Base-by-base conservation (phyloP, 345 rosid species). In the Toxicodendron radicans region DNA sequence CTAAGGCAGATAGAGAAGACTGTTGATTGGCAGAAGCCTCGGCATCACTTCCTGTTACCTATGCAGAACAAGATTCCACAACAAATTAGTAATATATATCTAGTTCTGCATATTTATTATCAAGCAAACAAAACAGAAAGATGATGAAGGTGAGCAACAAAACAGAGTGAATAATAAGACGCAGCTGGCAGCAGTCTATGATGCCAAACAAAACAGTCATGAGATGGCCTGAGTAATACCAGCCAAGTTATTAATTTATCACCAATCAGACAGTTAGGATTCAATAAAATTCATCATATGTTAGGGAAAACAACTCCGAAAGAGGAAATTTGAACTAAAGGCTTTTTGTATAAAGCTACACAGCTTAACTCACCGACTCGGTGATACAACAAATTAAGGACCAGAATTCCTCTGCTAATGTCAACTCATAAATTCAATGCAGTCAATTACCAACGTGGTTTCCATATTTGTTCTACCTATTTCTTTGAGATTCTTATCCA, bases 11-110 rank as follows among this genome's bases (percentile, higher is more conserved):
- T 7, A 89, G 51, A 20, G 97, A 94, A 58, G 77, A 59, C 5
- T 79, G 65, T 60, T 82, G 80, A 7, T 12, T 77, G 18, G 77
- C 70, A 4, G 79, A 80, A 74, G 76, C 78, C 61, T 60, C 84
- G 0, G 72, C 73, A 82, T 84, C 91, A 73, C 75, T 80, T 82
- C 91, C 98, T 27, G 95, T 88, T 30, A 91, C 87, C 98, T 94
- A 77, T 35, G 38, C 24, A 73, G 48, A 74, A 71, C 49, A 73
- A 59, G 27, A 73, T 52, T 13, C 65, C 46, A 18, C 16, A 35
- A 58, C 24, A 61, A 78, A 16, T 53, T 45, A 35, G 71, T 60
- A 35, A 43, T 1, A 3, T 59, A n/a, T 11, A 16, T 43, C 57
- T 58, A 43, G 54, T 51, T n/a, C 10, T 7, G 43, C 43, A 5